Evolutionary conservation across 2,329 filamentous ascomycete species (phyloP), one percentile per base, ranked within the genome.

Genomic region (Xylaria polymorpha): DNA sequence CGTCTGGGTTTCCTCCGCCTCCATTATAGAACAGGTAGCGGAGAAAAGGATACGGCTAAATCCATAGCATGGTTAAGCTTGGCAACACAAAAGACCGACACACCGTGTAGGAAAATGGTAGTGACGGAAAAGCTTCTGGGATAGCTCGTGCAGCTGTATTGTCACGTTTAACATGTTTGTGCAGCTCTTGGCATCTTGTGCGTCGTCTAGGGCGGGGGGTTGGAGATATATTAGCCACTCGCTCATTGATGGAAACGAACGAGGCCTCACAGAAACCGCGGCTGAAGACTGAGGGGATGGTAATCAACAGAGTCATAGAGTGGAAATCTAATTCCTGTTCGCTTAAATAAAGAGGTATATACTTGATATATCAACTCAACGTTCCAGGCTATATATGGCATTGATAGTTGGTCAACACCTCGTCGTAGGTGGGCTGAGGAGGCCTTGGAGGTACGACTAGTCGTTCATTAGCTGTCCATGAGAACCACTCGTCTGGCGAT

Each of bases 31-130:
- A 60, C 44, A 35, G 35, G 48, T 44, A 15, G 53, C 61, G 67
- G 67, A 62, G 59, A 57, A 69, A 58, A 61, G 39, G 51, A 15
- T 22, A 29, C 68, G 68, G 68, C 65, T 70, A 70, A 70, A 70
- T 70, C 57, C 46, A 58, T 46, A 41, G 14, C 14, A 46, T 37
- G 37, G 9, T n/a, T 57, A 65, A 53, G 64, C 64, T 60, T 67
- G 60, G 60, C 55, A 48, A 10, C 55, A 37, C 35, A 64, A 25
- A 18, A 46, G 32, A 14, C 39, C 39, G 39, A 66, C n/a, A 32
- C 63, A 35, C 15, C 41, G 57, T 61, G 39, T 15, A 9, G 20
- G 43, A n/a, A 46, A 29, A 41, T 12, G 18, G 29, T 50, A n/a
- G 18, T n/a, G 32, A n/a, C 37, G 29, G 35, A 35, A 58, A 10